Evolutionary conservation across 2,329 filamentous ascomycete genomes (phyloP).

Genomic region (Periglandula ipomoeae): DNA sequence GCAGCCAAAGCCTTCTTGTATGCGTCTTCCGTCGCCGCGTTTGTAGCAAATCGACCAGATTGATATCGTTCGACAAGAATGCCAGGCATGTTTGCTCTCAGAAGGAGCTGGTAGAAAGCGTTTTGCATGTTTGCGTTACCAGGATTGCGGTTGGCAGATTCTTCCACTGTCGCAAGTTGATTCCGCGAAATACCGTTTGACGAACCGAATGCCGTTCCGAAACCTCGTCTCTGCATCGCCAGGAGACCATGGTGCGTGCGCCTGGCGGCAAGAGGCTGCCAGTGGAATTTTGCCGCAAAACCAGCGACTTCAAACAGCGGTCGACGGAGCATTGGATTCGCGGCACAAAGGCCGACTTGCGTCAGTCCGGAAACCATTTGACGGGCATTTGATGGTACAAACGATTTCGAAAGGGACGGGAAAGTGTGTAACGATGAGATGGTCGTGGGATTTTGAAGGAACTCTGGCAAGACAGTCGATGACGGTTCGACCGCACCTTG

Average conservation of each 20-base stretch:
- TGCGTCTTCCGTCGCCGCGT: conserved; percentile 64
- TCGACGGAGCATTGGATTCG: conserved; percentile 19
- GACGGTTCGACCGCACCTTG: conserved; percentile 11
- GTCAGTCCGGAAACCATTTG: conserved; percentile 16
- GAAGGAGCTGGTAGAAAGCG: conserved; percentile 83
- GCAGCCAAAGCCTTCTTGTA: conserved; percentile 63
- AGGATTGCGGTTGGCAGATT: conserved; percentile 88
- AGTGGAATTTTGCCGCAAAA: conserved; percentile 8
- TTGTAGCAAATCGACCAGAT: conserved; percentile 75
- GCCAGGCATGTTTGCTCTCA: conserved; percentile 87
- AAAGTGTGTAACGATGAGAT: conserved; percentile 1
- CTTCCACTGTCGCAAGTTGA: conserved; percentile 76
- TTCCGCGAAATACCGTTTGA: conserved; percentile 45
- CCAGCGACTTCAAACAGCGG: conserved; percentile 14
- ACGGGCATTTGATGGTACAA: conserved; percentile 10
- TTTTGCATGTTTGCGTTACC: conserved; percentile 81
- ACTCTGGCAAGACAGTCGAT: conserved; percentile 17
- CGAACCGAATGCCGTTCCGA: conserved; percentile 26
- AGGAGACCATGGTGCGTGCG: conserved; percentile 9
- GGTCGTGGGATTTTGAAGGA: conserved; percentile 15
- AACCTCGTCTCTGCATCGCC: conserved; percentile 18
- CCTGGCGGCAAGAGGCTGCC: conserved; percentile 12
- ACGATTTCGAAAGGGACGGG: neutral
- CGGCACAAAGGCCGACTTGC: conserved; percentile 20
- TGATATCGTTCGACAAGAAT: conserved; percentile 88